These are phyloP conservation scores for Penicillium verhagenii DNA, from an alignment of 495 filamentous ascomycete genomes.

Conservation along the genomic window DNA sequence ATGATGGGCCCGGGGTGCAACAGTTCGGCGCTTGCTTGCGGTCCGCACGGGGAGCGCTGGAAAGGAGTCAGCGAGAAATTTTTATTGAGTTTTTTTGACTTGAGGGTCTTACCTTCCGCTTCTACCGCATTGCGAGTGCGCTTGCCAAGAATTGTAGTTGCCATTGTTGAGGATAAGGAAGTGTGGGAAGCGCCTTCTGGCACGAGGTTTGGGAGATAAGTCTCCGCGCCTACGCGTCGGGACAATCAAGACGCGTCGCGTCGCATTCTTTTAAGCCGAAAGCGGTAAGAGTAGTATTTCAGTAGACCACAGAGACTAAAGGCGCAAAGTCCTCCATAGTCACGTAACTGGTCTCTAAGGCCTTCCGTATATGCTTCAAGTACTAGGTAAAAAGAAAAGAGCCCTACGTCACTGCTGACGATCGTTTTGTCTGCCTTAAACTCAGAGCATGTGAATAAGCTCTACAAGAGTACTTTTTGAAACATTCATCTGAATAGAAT, in stretches of 20 bases:
- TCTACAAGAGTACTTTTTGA: too few species aligned
- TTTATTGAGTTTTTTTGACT: background rate
- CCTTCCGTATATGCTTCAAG: background rate
- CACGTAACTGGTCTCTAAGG: background rate
- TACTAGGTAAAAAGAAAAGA: background rate
- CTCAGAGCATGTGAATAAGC: too few species aligned
- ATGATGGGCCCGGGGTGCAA: conserved; percentile 34
- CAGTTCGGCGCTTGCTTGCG: conserved; percentile 62
- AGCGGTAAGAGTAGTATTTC: conserved; percentile 9
- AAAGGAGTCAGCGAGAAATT: conserved; percentile 4
- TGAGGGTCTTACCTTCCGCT: conserved; percentile 50
- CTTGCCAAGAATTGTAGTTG: conserved; percentile 57
- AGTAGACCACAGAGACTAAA: conserved; percentile 1
- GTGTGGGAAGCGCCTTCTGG: conserved; percentile 12
- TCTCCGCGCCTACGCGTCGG: background rate
- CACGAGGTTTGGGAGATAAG: background rate
- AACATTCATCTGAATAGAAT: too few species aligned
- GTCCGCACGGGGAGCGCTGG: conserved; percentile 46
- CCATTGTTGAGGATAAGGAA: conserved; percentile 45
- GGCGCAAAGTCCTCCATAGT: background rate
- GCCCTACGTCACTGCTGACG: background rate
- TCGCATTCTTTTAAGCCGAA: conserved; percentile 13
- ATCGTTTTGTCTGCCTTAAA: background rate
- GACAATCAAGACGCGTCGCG: conserved; percentile 17
- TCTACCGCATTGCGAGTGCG: conserved; percentile 57